Conservation (phyloP, 192 early-diverging fungal species). For the Linnemannia hyalina region DNA sequence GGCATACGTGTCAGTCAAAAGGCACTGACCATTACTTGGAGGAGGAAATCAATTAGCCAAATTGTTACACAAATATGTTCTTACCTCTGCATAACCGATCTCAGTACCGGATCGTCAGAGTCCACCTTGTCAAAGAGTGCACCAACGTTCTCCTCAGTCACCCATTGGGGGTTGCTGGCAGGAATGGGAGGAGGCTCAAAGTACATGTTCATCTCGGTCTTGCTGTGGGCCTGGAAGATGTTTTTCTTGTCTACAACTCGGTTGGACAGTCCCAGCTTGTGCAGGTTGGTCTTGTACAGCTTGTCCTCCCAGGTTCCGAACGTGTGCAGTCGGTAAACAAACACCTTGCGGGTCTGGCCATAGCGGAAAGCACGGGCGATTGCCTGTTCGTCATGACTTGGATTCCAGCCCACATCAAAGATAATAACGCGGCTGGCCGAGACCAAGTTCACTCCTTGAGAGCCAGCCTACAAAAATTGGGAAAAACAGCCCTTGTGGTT, state of each 20-base stretch:
- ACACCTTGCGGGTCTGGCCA: conserved; percentile 77
- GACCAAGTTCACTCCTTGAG: conserved; percentile 73
- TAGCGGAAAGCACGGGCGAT: conserved; percentile 79
- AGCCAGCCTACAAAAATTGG: conserved; percentile 30
- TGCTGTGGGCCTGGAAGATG: conserved; percentile 56
- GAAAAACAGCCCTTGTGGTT: no score
- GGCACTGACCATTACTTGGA: not conserved
- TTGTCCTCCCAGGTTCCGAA: conserved; percentile 71
- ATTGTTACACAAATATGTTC: no score
- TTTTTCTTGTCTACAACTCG: conserved; percentile 75
- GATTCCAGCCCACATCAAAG: conserved; percentile 86
- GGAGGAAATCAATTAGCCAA: not conserved
- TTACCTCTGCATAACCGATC: conserved; percentile 27
- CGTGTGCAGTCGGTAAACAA: conserved; percentile 75
- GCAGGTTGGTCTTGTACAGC: conserved; percentile 76
- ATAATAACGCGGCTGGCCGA: conserved; percentile 81
- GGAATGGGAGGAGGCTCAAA: conserved; percentile 54
- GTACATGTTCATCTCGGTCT: conserved; percentile 65
- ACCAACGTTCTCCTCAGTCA: conserved; percentile 15
- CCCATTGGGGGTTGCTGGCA: conserved; percentile 14
- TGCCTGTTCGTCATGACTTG: conserved; percentile 80
- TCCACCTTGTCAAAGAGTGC: conserved; percentile 25
- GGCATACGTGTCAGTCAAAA: not conserved
- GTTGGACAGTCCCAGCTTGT: conserved; percentile 78
- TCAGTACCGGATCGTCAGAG: conserved; percentile 30